These are phyloP conservation scores for Tolypocladium nubicola DNA, from an alignment of 2,329 filamentous ascomycete species.

Conservation along the genomic window DNA sequence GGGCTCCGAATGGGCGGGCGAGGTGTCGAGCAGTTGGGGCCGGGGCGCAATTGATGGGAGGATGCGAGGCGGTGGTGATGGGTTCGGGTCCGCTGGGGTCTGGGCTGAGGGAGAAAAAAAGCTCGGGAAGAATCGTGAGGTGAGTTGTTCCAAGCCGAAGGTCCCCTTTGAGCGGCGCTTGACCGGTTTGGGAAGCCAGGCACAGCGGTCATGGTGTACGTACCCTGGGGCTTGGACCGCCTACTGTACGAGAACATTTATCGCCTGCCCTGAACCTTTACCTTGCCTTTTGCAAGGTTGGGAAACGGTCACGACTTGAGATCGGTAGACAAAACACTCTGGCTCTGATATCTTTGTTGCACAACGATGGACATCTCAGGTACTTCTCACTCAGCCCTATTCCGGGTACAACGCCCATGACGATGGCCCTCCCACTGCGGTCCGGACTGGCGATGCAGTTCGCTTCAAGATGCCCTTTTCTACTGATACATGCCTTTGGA, in stretches of 20 bases:
- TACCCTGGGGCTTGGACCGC: not conserved
- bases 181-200: slow-evolving; percentile 14
- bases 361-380: not conserved
- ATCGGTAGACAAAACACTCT: no score
- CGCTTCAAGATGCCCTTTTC: no score
- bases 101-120: slow-evolving; percentile 31
- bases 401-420: not conserved
- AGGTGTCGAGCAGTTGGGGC: not conserved
- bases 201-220: not conserved
- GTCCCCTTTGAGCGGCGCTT: slow-evolving; percentile 12
- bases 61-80: slow-evolving; percentile 9
- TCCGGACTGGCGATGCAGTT: no score
- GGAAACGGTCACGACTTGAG: not conserved
- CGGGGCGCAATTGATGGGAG: slow-evolving; percentile 25
- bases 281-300: not conserved
- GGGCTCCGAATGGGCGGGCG: slow-evolving; percentile 1
- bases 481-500: not conserved
- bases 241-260: no score
- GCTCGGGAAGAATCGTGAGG: slow-evolving; percentile 35
- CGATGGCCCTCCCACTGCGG: no score
- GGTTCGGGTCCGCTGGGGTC: slow-evolving; percentile 12
- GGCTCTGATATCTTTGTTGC: not conserved
- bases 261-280: not conserved
- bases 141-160: slow-evolving; percentile 7
- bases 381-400: not conserved